These are phyloP conservation scores for Fusarium marasasianum DNA, from an alignment of 2,329 filamentous ascomycete species.

Conservation along the genomic window DNA sequence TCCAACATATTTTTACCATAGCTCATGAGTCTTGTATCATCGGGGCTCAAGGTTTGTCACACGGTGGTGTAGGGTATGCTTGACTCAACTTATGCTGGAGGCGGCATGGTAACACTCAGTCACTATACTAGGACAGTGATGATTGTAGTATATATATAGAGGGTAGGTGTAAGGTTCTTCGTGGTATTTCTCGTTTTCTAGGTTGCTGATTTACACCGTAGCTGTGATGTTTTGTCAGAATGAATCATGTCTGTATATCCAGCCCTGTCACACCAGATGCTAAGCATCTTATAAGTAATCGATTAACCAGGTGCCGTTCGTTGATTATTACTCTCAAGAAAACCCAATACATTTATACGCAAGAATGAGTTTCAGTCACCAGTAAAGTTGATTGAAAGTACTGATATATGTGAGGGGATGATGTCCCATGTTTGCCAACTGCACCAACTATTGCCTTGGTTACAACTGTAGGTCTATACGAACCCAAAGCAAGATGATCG, in stretches of 20 bases:
- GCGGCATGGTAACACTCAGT: background rate
- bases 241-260: background rate
- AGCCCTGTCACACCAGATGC: background rate
- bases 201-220: background rate
- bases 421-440: background rate
- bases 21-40: background rate
- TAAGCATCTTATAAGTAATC: background rate
- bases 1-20: background rate
- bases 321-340: no score
- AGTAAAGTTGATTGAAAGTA: background rate
- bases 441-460: background rate
- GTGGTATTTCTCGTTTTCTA: background rate
- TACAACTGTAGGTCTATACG: background rate
- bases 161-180: no score
- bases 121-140: background rate
- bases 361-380: background rate
- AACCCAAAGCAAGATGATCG: background rate
- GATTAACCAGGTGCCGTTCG: background rate
- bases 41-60: background rate
- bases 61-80: constrained; percentile 27
- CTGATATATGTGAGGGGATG: background rate
- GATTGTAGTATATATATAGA: background rate
- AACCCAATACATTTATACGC: background rate
- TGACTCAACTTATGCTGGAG: background rate
- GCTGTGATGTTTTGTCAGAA: background rate